A percentile compares a stretch with the other conserved stretches of the same genome.
Evolutionary conservation across 2,329 filamentous ascomycete species (phyloP).

Genomic region (Fusarium compactum): DNA sequence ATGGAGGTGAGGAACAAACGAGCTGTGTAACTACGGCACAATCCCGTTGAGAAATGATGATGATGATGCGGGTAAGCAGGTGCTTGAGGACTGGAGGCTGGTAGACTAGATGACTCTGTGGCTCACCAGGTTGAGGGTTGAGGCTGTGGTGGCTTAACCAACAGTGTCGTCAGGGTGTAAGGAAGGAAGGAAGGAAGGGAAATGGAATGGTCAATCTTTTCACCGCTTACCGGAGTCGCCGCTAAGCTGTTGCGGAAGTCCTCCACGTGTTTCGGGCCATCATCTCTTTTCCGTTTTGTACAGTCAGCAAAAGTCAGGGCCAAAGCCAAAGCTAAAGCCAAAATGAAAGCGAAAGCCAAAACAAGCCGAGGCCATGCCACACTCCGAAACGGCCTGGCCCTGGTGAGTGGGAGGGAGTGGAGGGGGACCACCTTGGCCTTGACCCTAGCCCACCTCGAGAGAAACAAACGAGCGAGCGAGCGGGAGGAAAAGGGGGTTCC

Average conservation of each 20-base stretch:
- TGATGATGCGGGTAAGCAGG: constrained; percentile 14
- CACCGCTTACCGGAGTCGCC: constrained; percentile 42
- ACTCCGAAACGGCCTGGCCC: constrained; percentile 24
- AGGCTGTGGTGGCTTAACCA: constrained; percentile 34
- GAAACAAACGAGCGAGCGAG: constrained; percentile 35
- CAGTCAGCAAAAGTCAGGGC: constrained; percentile 23
- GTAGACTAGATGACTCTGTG: constrained; percentile 21
- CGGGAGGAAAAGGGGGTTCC: constrained; percentile 42
- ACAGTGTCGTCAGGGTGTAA: neutral
- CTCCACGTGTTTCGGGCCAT: constrained; percentile 46
- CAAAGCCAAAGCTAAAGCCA: neutral
- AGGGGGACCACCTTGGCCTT: constrained; percentile 14
- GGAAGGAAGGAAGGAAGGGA: constrained; percentile 1
- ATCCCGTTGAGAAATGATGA: constrained; percentile 4
- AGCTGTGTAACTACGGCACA: constrained; percentile 14
- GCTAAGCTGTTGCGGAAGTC: constrained; percentile 47
- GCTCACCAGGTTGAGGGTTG: constrained; percentile 38
- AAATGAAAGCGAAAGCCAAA: neutral
- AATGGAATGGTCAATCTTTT: constrained; percentile 43
- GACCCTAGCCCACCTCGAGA: constrained; percentile 2
- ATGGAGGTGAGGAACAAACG: constrained; percentile 8
- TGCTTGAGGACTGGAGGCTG: neutral
- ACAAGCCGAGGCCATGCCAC: constrained; percentile 7
- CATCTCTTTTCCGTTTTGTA: constrained; percentile 21
- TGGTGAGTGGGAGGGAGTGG: constrained; percentile 14